Evolutionary conservation across 805 yeast genomes (phyloP), one percentile per base, ranked within the genome.

Genomic region (Starmerella cellae): DNA sequence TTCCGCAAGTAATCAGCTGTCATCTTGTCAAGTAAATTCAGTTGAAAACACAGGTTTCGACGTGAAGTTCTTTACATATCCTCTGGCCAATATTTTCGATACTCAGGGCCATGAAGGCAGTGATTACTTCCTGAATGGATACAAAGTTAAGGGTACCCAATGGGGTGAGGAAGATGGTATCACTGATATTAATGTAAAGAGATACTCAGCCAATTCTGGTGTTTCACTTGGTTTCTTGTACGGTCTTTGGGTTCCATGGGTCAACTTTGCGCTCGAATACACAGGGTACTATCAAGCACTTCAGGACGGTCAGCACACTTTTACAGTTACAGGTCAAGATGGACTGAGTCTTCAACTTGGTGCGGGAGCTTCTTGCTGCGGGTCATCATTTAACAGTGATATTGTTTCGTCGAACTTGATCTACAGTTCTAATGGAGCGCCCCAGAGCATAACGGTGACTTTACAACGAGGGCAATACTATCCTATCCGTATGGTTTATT

Each of bases 331-430:
- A 9, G 31, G 30, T 35, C 10, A 35, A 9, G 38, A 35, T 21
- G 38, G 34, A 11, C 30, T 35, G 21, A 35, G 38, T 21, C 8
- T 35, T 20, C 38, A 35, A 21, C 6, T 35, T 5, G 38, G 38
- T 9, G 11, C n/a, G 14, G 35, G n/a, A 6, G 9, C 27, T 11
- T 5, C 8, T 5, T 20, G 38, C 38, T 35, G 38, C 20, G 38
- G 38, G 14, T 9, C 10, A 10, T n/a, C n/a, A n/a, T 35, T 35
- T 21, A 19, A 35, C n/a, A n/a, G 23, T 13, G n/a, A 34, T 6
- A 17, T 34, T 14, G 27, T 34, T 17, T n/a, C 37, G 9, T n/a
- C 10, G 27, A 22, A 34, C 8, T 11, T 34, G n/a, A n/a, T 20
- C 14, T 34, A 10, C 22, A 10, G n/a, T 8, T 13, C 13, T 24